These are phyloP conservation scores for Centrapalus pauciflorus DNA, from an alignment of 129 eudicot species.

Conservation along the genomic window DNA sequence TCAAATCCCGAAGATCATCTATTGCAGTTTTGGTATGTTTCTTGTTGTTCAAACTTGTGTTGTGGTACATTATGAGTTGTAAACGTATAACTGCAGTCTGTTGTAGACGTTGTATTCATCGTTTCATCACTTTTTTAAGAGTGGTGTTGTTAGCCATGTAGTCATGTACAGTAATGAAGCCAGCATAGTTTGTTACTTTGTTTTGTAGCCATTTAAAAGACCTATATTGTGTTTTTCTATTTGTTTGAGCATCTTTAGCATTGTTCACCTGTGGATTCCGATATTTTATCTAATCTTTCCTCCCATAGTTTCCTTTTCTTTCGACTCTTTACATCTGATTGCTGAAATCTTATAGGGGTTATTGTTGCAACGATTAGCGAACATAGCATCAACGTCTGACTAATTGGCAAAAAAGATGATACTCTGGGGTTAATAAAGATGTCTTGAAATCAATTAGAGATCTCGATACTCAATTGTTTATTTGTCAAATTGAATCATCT, in stretches of 20 bases:
- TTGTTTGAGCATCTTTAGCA: constrained; percentile 27
- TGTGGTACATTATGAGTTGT: constrained; percentile 18
- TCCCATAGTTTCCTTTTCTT: neutral
- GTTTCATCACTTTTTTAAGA: constrained; percentile 18
- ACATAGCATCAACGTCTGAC: no score
- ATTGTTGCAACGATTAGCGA: neutral
- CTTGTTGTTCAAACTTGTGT: constrained; percentile 26
- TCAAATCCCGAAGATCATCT: constrained; percentile 3
- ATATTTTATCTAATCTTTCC: neutral
- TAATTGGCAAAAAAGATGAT: no score
- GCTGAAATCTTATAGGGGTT: no score
- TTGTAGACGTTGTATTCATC: constrained; percentile 18
- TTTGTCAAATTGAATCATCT: no score
- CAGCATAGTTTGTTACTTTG: constrained; percentile 27
- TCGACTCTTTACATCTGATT: constrained; percentile 12
- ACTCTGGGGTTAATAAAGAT: no score
- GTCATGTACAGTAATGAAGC: constrained; percentile 54
- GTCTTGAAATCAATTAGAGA: no score
- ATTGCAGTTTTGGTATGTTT: constrained; percentile 17
- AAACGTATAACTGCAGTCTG: constrained; percentile 29
- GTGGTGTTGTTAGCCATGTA: constrained; percentile 21
- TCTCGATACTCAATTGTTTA: no score
- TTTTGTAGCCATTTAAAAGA: constrained; percentile 27
- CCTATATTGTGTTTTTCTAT: constrained; percentile 11
- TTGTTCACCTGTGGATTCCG: constrained; percentile 16